These are phyloP conservation scores for Phialophora chinensis DNA, from an alignment of 2,329 filamentous ascomycete genomes.

Conservation along the genomic window DNA sequence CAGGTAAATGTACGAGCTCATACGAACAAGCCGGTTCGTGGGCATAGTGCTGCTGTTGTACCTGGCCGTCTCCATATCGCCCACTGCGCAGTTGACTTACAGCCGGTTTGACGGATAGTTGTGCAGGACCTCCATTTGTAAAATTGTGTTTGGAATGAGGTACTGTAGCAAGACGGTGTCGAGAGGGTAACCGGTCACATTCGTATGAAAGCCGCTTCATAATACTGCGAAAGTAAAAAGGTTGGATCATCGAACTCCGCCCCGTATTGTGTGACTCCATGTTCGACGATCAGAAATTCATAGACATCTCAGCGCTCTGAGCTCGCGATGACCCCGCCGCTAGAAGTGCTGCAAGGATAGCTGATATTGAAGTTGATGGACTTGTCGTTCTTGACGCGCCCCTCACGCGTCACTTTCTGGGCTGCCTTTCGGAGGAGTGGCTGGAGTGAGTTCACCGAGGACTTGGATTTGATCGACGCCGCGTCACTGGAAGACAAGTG, in stretches of 20 bases:
- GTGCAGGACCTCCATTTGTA: not conserved
- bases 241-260: not conserved
- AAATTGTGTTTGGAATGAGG: not conserved
- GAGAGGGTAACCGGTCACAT: not conserved
- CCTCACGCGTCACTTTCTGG: not conserved
- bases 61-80: not conserved
- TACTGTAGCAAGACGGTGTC: not conserved
- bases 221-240: not conserved
- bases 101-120: not conserved
- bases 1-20: not conserved
- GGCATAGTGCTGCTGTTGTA: not conserved
- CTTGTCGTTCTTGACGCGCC: not conserved
- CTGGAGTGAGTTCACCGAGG: constrained; percentile 14
- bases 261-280: not conserved
- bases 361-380: constrained; percentile 16
- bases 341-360: not conserved
- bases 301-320: not conserved
- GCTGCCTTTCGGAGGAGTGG: constrained; percentile 6
- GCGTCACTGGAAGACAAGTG: constrained; percentile 13
- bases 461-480: constrained; percentile 8
- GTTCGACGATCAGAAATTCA: not conserved
- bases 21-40: not conserved
- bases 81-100: not conserved
- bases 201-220: not conserved
- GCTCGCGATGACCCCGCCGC: not conserved